A percentile compares a stretch with the other conserved stretches of the same genome.
Evolutionary conservation across 2,329 filamentous ascomycete species (phyloP).

Genomic region (Tolypocladium nubicola): DNA sequence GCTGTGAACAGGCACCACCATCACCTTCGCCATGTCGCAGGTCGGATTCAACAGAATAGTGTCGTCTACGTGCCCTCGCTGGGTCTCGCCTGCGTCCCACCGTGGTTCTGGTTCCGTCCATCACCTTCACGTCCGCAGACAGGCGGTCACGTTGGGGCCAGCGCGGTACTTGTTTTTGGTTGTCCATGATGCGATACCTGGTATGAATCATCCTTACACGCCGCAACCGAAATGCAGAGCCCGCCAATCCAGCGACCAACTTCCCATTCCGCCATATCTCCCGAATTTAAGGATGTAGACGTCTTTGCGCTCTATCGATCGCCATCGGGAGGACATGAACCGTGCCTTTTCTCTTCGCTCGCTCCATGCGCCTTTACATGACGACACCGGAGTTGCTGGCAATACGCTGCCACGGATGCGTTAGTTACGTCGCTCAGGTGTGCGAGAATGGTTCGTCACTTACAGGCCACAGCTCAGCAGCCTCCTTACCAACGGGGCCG

Average conservation of each 20-base stretch:
- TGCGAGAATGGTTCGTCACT: conserved; percentile 25
- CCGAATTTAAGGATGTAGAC: neutral
- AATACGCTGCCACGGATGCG: conserved; percentile 61
- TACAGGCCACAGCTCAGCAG: conserved; percentile 98
- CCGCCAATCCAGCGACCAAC: conserved; percentile 32
- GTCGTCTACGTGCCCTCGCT: neutral
- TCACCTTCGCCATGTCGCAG: neutral
- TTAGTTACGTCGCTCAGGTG: conserved; percentile 16
- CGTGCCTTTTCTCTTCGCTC: conserved; percentile 18
- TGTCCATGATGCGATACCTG: conserved; percentile 40
- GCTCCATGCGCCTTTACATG: conserved; percentile 62
- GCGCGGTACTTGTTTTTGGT: conserved; percentile 11
- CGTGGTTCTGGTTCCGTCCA: neutral
- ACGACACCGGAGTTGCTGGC: conserved; percentile 99
- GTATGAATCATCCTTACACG: conserved; percentile 43
- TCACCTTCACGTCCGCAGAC: neutral
- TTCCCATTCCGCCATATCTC: conserved; percentile 5
- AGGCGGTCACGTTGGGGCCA: neutral
- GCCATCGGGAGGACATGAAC: conserved; percentile 18
- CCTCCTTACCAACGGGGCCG: conserved; percentile 98
- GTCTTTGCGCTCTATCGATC: conserved; percentile 21
- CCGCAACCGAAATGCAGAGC: conserved; percentile 43
- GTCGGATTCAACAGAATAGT: neutral
- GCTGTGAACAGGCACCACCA: neutral
- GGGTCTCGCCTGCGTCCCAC: too few species aligned